These are phyloP conservation scores for Globisporangium middletonii DNA, from an alignment of 352 stramenopile species.

Conservation along the genomic window DNA sequence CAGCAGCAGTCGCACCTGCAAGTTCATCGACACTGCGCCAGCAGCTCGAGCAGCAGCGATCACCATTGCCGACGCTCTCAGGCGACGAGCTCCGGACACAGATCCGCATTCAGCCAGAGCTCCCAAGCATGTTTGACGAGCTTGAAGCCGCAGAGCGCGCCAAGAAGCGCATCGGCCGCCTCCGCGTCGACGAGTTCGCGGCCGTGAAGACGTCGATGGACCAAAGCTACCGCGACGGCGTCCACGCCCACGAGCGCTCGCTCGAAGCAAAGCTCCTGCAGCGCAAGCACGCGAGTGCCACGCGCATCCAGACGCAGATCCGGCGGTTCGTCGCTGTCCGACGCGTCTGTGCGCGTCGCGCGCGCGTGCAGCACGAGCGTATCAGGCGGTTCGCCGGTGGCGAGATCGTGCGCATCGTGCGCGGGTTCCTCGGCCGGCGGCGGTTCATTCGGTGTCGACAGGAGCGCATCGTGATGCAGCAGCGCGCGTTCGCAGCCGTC, in stretches of 20 bases:
- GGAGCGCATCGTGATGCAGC: conserved; percentile 13
- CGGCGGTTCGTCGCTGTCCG: conserved; percentile 43
- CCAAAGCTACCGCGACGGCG: conserved; percentile 33
- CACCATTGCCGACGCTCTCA: conserved; percentile 6
- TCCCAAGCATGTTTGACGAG: conserved; percentile 73
- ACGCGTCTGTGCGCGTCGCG: conserved; percentile 25
- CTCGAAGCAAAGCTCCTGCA: conserved; percentile 38
- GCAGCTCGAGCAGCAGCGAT: neutral
- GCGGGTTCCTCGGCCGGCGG: conserved; percentile 53
- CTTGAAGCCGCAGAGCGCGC: conserved; percentile 66
- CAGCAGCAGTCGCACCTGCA: neutral
- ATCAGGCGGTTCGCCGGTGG: conserved; percentile 45
- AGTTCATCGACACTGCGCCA: neutral
- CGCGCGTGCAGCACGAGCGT: conserved; percentile 28
- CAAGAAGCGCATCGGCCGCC: conserved; percentile 27
- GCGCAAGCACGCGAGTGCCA: conserved; percentile 37
- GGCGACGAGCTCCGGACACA: conserved; percentile 25
- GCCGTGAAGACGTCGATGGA: conserved; percentile 39
- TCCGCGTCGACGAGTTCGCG: conserved; percentile 44
- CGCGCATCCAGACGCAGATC: conserved; percentile 49
- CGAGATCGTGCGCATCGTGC: conserved; percentile 58
- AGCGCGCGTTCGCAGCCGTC: conserved; percentile 25
- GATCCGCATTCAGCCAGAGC: conserved; percentile 31
- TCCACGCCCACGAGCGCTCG: conserved; percentile 44
- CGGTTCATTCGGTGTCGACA: conserved; percentile 28